These are phyloP conservation scores for Stephania japonica DNA, from an alignment of 164 flowering plant genomes.

Conservation along the genomic window DNA sequence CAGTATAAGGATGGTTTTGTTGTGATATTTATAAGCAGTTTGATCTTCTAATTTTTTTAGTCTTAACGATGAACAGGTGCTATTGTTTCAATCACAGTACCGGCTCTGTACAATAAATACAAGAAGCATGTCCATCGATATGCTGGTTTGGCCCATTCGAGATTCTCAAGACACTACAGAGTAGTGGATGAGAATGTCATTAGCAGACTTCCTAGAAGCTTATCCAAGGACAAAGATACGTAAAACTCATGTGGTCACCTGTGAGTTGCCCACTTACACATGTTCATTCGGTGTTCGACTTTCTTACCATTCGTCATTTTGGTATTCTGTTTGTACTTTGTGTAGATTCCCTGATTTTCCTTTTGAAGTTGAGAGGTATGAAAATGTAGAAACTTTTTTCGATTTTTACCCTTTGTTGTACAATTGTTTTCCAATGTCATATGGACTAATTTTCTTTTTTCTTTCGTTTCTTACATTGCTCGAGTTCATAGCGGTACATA, in stretches of 20 bases:
- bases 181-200: slow-evolving; percentile 69
- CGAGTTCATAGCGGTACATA: not conserved
- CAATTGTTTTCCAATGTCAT: not conserved
- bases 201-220: slow-evolving; percentile 50
- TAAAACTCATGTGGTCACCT: slow-evolving; percentile 10
- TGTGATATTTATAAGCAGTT: not conserved
- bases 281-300: not conserved
- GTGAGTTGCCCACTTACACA: slow-evolving; percentile 4
- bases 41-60: not conserved
- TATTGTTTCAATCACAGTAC: slow-evolving; percentile 62
- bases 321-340: not conserved
- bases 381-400: not conserved
- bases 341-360: not conserved
- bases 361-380: not conserved
- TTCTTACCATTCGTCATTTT: not conserved
- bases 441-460: not conserved
- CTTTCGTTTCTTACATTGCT: not conserved
- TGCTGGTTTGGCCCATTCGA: slow-evolving; percentile 55
- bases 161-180: slow-evolving; percentile 62
- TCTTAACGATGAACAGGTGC: slow-evolving; percentile 42
- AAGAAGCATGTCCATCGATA: slow-evolving; percentile 54
- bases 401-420: not conserved
- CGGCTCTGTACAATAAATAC: slow-evolving; percentile 71
- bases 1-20: not conserved
- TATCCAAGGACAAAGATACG: slow-evolving; percentile 56